Percentiles rank a stretch among this genome's conserved stretches.
Conservation (phyloP, 1,284 basidiomycete species). For the Pseudozyma pruni region DNA sequence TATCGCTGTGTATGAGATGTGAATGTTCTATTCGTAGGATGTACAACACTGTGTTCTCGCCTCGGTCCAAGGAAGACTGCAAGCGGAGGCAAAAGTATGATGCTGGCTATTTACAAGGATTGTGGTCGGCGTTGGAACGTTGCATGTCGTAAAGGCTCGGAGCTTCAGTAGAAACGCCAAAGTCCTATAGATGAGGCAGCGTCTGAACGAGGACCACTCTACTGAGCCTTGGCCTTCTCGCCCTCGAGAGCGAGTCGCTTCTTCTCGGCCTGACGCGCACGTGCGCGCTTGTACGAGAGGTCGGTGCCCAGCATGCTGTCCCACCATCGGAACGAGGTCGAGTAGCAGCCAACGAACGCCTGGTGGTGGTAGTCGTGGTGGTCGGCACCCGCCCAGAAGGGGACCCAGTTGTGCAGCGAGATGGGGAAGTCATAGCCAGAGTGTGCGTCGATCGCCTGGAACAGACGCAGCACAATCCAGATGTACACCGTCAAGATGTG, state of each 20-base stretch:
- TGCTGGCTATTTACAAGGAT: background rate
- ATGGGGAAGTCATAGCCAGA: constrained; percentile 83
- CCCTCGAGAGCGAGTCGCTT: constrained; percentile 46
- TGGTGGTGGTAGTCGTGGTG: constrained; percentile 78
- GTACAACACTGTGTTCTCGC: too few species aligned
- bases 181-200: too few species aligned
- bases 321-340: constrained; percentile 67
- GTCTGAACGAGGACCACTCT: background rate
- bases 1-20: too few species aligned
- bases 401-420: constrained; percentile 90
- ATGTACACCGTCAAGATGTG: constrained; percentile 93
- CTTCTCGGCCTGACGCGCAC: constrained; percentile 64
- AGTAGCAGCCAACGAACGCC: constrained; percentile 64
- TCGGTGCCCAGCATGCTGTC: constrained; percentile 66
- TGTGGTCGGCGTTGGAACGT: too few species aligned
- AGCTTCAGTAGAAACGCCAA: too few species aligned
- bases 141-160: too few species aligned
- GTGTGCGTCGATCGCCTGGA: constrained; percentile 98
- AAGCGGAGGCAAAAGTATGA: too few species aligned
- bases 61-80: too few species aligned
- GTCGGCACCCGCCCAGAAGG: constrained; percentile 98
- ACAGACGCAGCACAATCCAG: constrained; percentile 92
- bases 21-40: too few species aligned
- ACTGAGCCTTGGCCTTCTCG: constrained; percentile 31
- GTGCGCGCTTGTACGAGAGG: constrained; percentile 59